Conservation (phyloP, 2,329 filamentous ascomycete species). For the Trichocomaceae sp. region DNA sequence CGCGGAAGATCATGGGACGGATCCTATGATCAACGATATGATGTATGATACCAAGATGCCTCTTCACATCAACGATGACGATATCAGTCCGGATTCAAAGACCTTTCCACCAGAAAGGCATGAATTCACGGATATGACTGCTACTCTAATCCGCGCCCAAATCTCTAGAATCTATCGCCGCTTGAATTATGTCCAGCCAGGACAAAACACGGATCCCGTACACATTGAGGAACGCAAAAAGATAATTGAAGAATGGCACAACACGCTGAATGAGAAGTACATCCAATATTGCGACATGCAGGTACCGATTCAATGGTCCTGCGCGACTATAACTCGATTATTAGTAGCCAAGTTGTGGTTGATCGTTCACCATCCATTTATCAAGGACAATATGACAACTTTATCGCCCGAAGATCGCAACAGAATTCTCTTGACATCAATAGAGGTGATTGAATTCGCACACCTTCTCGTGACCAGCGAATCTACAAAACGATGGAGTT, state of each 20-base stretch:
- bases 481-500: slow-evolving; percentile 56
- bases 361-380: slow-evolving; percentile 67
- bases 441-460: slow-evolving; percentile 69
- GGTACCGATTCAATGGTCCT: slow-evolving; percentile 59
- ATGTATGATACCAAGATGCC: slow-evolving; percentile 45
- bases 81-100: slow-evolving; percentile 44
- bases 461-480: slow-evolving; percentile 59
- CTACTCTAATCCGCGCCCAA: slow-evolving; percentile 48
- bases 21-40: slow-evolving; percentile 38
- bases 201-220: slow-evolving; percentile 14
- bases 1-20: slow-evolving; percentile 46
- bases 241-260: slow-evolving; percentile 48
- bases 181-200: slow-evolving; percentile 32
- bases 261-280: slow-evolving; percentile 51
- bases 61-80: slow-evolving; percentile 48
- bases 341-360: slow-evolving; percentile 74
- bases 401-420: slow-evolving; percentile 59
- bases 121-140: slow-evolving; percentile 50
- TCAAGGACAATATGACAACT: slow-evolving; percentile 49
- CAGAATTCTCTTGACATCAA: slow-evolving; percentile 62
- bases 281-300: slow-evolving; percentile 47
- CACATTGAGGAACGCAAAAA: slow-evolving; percentile 34
- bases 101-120: slow-evolving; percentile 44
- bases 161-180: slow-evolving; percentile 41
- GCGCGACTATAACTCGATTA: slow-evolving; percentile 60